phyloP scores from a whole-genome alignment of 106 monocot genomes.

The Apostasia ramifera region DNA sequence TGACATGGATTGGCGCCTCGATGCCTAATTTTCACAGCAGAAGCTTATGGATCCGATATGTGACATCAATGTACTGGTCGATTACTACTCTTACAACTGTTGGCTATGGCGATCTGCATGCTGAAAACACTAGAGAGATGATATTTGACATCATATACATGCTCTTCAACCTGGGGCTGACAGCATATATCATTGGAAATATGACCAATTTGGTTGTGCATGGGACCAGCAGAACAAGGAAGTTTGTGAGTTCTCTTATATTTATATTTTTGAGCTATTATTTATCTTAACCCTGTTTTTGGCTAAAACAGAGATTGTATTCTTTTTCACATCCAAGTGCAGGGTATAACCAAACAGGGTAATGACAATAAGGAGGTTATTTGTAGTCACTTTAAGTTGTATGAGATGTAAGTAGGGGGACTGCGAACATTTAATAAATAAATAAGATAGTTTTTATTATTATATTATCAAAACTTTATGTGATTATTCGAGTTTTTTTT shows the following conservation, averaged over 20 bases:
- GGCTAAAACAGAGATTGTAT: too few species aligned
- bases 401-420: too few species aligned
- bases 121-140: slow-evolving; percentile 69
- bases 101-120: slow-evolving; percentile 79
- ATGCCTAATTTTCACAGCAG: slow-evolving; percentile 47
- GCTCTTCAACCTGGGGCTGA: slow-evolving; percentile 70
- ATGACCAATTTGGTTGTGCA: slow-evolving; percentile 87
- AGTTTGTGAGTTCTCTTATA: slow-evolving; percentile 44
- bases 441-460: too few species aligned
- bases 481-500: too few species aligned
- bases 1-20: slow-evolving; percentile 64
- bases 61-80: slow-evolving; percentile 72
- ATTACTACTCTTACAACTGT: slow-evolving; percentile 73
- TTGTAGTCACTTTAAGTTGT: too few species aligned
- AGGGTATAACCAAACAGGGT: too few species aligned
- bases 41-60: slow-evolving; percentile 61
- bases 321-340: too few species aligned
- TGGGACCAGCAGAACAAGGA: slow-evolving; percentile 63
- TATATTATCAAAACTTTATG: too few species aligned
- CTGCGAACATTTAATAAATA: too few species aligned
- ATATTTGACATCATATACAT: slow-evolving; percentile 64
- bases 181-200: slow-evolving; percentile 75
- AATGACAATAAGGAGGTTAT: too few species aligned
- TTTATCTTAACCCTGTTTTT: too few species aligned
- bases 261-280: neutral